These are phyloP conservation scores for Naegleria fowleri DNA, from an alignment of 208 protist species.

Conservation along the genomic window DNA sequence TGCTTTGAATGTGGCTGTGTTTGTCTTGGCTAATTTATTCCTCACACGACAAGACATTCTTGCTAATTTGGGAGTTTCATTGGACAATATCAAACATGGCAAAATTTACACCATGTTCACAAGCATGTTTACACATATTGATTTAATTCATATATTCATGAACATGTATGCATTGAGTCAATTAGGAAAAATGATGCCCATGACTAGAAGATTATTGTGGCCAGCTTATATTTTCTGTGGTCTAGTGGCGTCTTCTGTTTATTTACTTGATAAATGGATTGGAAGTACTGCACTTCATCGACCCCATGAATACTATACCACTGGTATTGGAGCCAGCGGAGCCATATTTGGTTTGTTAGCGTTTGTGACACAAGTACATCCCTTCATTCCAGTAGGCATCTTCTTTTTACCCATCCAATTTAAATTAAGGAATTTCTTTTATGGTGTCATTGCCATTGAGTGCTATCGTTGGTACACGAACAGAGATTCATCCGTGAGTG, in stretches of 20 bases:
- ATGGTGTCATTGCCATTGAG: background rate
- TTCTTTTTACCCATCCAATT: conserved; percentile 12
- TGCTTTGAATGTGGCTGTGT: background rate
- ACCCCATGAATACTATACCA: background rate
- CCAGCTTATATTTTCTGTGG: background rate
- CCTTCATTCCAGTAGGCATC: background rate
- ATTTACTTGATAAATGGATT: background rate
- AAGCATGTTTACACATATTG: background rate
- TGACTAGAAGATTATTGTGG: background rate
- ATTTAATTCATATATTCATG: background rate
- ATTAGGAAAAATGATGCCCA: background rate
- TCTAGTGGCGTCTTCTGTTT: background rate
- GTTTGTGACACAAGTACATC: background rate
- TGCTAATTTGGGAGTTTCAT: background rate
- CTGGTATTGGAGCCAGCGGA: background rate
- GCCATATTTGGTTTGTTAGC: background rate
- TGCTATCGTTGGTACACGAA: background rate
- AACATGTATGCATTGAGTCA: background rate
- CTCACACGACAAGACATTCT: background rate
- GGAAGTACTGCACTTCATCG: background rate
- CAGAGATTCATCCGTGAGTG: background rate
- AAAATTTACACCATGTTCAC: background rate
- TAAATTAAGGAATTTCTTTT: background rate
- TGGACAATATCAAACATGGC: background rate
- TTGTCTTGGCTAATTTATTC: background rate